A percentile compares a stretch with the other conserved stretches of the same genome.
Conservation (phyloP, 352 stramenopile species). For the Pythium biforme region DNA sequence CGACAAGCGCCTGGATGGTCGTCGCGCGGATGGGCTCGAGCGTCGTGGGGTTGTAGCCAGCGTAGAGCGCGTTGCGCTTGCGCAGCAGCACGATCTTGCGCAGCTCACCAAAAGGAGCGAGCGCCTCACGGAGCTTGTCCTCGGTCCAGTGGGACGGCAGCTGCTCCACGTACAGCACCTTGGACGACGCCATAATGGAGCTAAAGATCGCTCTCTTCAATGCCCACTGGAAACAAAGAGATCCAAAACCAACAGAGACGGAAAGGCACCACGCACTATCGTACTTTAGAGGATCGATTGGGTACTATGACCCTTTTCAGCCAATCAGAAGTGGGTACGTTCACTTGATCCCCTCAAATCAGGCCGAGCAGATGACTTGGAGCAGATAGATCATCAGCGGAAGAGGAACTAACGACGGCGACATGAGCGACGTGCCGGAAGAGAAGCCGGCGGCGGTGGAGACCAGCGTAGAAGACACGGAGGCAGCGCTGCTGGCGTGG, state of each 20-base stretch:
- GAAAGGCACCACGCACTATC: conserved; percentile 16
- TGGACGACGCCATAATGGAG: conserved; percentile 35
- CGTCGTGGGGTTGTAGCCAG: conserved; percentile 35
- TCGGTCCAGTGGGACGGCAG: conserved; percentile 51
- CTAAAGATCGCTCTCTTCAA: conserved; percentile 23
- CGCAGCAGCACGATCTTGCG: conserved; percentile 48
- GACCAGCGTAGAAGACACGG: conserved; percentile 8
- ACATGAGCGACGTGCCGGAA: conserved; percentile 4
- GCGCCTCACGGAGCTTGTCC: conserved; percentile 28
- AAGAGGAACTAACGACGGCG: no score
- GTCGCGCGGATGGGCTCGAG: conserved; percentile 32
- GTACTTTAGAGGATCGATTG: conserved; percentile 10
- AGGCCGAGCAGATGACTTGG: no score
- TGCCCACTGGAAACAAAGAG: conserved; percentile 7
- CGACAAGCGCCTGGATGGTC: conserved; percentile 48
- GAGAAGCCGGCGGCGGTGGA: conserved; percentile 1
- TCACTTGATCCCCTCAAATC: neutral
- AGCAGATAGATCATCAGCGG: no score
- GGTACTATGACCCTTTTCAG: neutral
- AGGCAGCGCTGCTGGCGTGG: conserved; percentile 56
- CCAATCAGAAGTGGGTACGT: conserved; percentile 19
- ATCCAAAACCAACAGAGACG: conserved; percentile 21
- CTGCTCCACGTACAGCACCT: conserved; percentile 53
- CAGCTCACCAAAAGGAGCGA: conserved; percentile 32
- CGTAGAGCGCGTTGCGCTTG: conserved; percentile 55